These are phyloP conservation scores for Didymella lethalis DNA, from an alignment of 2,329 filamentous ascomycete species.

Conservation along the genomic window DNA sequence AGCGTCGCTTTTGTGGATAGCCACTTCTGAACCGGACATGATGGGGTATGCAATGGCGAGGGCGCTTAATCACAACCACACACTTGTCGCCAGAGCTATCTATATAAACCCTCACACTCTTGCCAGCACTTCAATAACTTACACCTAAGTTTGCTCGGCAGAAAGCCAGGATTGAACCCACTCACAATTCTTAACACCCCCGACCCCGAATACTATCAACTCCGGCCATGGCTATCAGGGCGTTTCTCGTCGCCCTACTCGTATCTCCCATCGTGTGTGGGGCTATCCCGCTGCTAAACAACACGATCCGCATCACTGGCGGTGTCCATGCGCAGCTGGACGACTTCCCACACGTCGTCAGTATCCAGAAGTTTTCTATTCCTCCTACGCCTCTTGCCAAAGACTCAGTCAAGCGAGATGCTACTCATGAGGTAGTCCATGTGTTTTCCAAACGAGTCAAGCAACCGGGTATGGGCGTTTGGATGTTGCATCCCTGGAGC, in stretches of 20 bases:
- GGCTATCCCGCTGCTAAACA: neutral
- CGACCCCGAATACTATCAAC: neutral
- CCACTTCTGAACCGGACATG: neutral
- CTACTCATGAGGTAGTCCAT: neutral
- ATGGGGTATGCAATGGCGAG: neutral
- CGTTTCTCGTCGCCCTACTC: neutral
- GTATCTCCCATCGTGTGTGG: neutral
- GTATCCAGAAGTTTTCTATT: neutral
- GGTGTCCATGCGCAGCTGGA: neutral
- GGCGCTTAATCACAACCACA: neutral
- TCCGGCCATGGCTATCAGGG: neutral
- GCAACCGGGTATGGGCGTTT: constrained; percentile 21
- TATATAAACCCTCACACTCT: neutral
- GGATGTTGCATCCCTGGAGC: constrained; percentile 41
- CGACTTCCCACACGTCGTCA: neutral
- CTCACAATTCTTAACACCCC: neutral
- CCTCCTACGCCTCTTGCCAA: too few relatives aligned
- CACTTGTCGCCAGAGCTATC: neutral
- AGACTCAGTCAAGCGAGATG: neutral
- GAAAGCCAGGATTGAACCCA: neutral
- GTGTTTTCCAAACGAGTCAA: too few relatives aligned
- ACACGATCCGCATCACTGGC: neutral
- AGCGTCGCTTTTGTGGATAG: neutral
- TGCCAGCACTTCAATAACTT: neutral
- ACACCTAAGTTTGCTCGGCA: neutral